A percentile compares a stretch with the other conserved stretches of the same genome.
These are phyloP conservation scores for Phtheirospermum japonicum DNA, from an alignment of 257 asterid species.

Conservation along the genomic window DNA sequence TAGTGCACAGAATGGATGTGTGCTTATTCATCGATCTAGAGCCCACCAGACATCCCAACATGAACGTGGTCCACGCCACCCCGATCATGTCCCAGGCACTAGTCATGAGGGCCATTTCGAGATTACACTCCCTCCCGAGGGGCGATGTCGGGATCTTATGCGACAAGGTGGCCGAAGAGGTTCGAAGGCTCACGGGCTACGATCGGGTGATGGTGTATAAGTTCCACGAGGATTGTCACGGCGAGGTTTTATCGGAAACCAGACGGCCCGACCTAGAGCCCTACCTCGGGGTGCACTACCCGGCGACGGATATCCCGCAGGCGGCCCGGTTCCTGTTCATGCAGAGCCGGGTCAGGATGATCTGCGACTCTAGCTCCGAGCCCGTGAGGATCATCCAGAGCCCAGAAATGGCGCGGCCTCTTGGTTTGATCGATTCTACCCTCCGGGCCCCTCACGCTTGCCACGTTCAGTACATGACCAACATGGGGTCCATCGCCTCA, in stretches of 20 bases:
- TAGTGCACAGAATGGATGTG: slow-evolving; percentile 54
- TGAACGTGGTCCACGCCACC: slow-evolving; percentile 37
- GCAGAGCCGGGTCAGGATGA: slow-evolving; percentile 56
- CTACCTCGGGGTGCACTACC: slow-evolving; percentile 65
- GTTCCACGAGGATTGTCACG: slow-evolving; percentile 67
- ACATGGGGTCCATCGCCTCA: slow-evolving; percentile 64
- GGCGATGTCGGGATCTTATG: slow-evolving; percentile 54
- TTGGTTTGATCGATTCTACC: slow-evolving; percentile 60
- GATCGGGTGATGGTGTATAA: slow-evolving; percentile 71
- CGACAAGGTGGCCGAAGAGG: slow-evolving; percentile 57
- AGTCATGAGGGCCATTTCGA: slow-evolving; percentile 49
- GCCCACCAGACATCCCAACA: too few relatives aligned
- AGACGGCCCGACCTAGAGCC: slow-evolving; percentile 56
- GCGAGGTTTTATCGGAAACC: slow-evolving; percentile 63
- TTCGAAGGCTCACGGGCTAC: slow-evolving; percentile 57
- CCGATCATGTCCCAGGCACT: slow-evolving; percentile 69
- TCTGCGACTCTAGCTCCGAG: slow-evolving; percentile 43
- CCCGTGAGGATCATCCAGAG: slow-evolving; percentile 53
- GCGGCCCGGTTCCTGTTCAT: slow-evolving; percentile 57
- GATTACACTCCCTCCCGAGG: slow-evolving; percentile 52
- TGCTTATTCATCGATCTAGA: slow-evolving; percentile 70
- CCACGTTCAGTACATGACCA: slow-evolving; percentile 62
- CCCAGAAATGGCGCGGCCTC: slow-evolving; percentile 45
- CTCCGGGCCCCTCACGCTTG: slow-evolving; percentile 58
- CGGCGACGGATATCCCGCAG: too few relatives aligned